Conservation (phyloP, 495 filamentous ascomycete species). For the Tuber borchii region DNA sequence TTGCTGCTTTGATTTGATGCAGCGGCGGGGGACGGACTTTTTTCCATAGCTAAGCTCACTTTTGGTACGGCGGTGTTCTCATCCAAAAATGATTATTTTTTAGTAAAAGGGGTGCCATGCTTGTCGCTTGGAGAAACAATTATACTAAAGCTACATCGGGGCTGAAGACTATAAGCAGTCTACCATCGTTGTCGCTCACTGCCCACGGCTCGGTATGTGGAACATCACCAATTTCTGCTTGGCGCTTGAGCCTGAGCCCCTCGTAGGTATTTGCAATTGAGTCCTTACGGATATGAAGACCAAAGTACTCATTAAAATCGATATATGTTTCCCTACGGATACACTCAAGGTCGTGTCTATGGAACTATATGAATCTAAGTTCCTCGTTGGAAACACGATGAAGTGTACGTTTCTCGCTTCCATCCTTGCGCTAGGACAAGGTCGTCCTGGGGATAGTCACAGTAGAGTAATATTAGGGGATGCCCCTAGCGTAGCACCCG, state of each 20-base stretch:
- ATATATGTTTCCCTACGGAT: not conserved
- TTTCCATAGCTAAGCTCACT: too few species aligned
- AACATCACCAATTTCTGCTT: not conserved
- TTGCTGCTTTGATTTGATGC: too few species aligned
- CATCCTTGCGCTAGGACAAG: not conserved
- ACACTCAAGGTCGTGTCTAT: conserved; percentile 6
- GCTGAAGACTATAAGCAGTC: fast-evolving
- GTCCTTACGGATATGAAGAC: not conserved
- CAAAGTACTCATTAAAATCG: conserved; percentile 20
- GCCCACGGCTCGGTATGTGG: conserved; percentile 9
- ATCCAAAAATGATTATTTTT: too few species aligned
- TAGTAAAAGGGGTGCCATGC: too few species aligned
- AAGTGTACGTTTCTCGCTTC: not conserved
- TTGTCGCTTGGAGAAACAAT: too few species aligned
- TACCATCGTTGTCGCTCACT: not conserved
- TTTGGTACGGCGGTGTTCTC: too few species aligned
- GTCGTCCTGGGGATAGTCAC: not conserved
- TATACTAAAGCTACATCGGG: too few species aligned
- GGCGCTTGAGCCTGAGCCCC: not conserved
- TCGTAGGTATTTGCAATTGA: not conserved
- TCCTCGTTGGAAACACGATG: conserved; percentile 17
- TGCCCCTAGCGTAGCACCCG: not conserved
- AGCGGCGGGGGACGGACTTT: too few species aligned
- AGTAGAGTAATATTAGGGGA: not conserved
- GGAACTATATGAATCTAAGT: conserved; percentile 22